These are phyloP conservation scores for Rhodomyrtus psidioides DNA, from an alignment of 441 rosid genomes.

Conservation along the genomic window DNA sequence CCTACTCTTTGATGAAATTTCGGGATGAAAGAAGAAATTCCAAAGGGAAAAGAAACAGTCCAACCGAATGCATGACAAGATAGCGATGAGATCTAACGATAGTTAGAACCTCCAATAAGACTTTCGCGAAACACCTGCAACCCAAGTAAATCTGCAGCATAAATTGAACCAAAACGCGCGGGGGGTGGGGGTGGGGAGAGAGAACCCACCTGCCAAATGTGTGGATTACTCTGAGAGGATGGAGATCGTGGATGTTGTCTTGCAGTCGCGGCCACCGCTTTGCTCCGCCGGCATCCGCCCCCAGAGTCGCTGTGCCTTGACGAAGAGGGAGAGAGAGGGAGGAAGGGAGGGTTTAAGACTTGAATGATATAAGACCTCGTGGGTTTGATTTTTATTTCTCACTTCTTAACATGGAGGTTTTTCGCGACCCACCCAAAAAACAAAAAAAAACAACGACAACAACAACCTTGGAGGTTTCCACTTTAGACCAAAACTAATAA, in stretches of 20 bases:
- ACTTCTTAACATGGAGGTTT: too few relatives aligned
- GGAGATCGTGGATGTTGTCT: background rate
- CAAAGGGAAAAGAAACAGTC: background rate
- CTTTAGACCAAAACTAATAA: too few relatives aligned
- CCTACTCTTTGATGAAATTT: background rate
- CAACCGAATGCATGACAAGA: background rate
- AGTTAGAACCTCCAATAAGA: background rate
- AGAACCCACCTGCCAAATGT: background rate
- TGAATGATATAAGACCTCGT: background rate
- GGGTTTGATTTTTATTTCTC: background rate
- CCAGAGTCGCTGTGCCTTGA: background rate
- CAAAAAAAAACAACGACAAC: too few relatives aligned
- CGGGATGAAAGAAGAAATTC: background rate
- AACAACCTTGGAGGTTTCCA: too few relatives aligned
- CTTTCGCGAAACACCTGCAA: background rate
- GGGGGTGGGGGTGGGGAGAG: too few relatives aligned
- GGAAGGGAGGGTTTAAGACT: background rate
- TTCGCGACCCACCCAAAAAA: too few relatives aligned
- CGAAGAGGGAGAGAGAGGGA: background rate
- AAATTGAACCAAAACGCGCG: background rate
- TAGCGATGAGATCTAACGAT: background rate
- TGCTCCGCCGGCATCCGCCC: background rate
- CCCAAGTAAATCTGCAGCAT: background rate
- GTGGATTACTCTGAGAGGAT: background rate
- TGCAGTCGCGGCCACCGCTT: background rate